Conservation (phyloP, 2,329 filamentous ascomycete genomes). For the Knoxdaviesia capensis region DNA sequence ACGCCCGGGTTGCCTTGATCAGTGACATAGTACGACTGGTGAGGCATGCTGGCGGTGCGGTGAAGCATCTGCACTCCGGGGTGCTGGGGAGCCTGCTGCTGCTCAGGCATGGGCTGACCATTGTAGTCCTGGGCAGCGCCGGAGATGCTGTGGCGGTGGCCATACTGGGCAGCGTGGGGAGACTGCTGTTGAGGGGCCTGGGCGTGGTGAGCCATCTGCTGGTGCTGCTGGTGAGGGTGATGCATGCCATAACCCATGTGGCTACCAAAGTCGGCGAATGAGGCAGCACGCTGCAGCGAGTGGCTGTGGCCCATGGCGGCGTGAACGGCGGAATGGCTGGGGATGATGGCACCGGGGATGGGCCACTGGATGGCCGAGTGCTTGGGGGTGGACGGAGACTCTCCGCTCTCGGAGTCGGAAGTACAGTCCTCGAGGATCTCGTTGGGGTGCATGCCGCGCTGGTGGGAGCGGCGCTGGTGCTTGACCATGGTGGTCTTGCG, state of each 20-base stretch:
- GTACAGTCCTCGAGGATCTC: constrained; percentile 32
- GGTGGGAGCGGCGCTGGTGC: constrained; percentile 41
- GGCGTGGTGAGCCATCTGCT: constrained; percentile 5
- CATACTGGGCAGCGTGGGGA: constrained; percentile 12
- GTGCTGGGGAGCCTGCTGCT: constrained; percentile 15
- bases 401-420: constrained; percentile 36
- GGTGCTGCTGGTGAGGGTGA: too few species aligned
- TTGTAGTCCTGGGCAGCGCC: constrained; percentile 23
- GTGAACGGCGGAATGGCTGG: constrained; percentile 12
- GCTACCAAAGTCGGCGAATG: constrained; percentile 33
- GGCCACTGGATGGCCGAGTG: constrained; percentile 32
- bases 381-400: constrained; percentile 37
- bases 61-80: constrained; percentile 25
- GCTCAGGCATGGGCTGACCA: constrained; percentile 19
- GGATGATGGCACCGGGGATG: constrained; percentile 18
- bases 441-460: constrained; percentile 33
- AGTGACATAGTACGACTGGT: constrained; percentile 33
- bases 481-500: constrained; percentile 54
- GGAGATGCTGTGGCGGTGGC: constrained; percentile 25
- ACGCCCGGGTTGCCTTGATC: constrained; percentile 42
- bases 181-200: too few species aligned
- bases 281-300: constrained; percentile 27
- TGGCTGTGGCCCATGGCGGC: constrained; percentile 16
- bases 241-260: constrained; percentile 24
- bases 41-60: constrained; percentile 24